Base-by-base conservation (phyloP, 768 basidiomycete species). In the Pleurotus pulmonarius region DNA sequence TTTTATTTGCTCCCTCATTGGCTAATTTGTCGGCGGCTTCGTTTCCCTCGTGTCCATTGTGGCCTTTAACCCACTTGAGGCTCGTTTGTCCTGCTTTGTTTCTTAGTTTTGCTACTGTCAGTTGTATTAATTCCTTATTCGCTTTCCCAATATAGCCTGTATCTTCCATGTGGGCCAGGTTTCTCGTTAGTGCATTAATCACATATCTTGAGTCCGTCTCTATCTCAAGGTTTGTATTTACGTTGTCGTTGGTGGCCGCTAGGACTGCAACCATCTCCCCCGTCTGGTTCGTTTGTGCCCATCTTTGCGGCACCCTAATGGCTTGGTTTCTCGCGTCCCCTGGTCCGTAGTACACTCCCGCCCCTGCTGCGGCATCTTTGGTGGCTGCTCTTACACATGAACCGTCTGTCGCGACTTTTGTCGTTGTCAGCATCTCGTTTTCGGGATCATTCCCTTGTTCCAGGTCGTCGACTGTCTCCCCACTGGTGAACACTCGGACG, bases 51-150 rank as follows among this genome's bases (percentile, higher is more conserved):
- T 57, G 20, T 1, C 61, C 62, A 8, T 22, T 56, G 24, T 66
- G 66, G 2, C 65, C 69, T 61, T 70, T 69, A 0, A 68, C 65
- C 66, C 67, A 66, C 26, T 45, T 46, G 6, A 71, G 46, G 11
- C 41, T 9, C 1, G 64, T 69, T 3, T 12, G 13, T 2, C 60
- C 63, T 9, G 49, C 45, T 22, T 62, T 38, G 13, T 39, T 18
- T 41, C 64, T 29, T 9, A 70, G 56, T 0, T 48, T 46, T 3
- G 58, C 58, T 0, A 58, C 48, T 0, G 60, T 47, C 0, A 57
- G 56, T 15, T 46, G 6, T 25, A 63, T 58, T 0, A 68, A 9
- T 0, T 56, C 8, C 0, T 9, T 46, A 40, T 74, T 72, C 1
- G 37, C 15, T 0, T 61, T 46, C 0, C 40, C 48, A 0, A 67